phyloP scores from a whole-genome alignment of 805 yeast genomes.

The Wickerhamomyces chaumierensis region DNA sequence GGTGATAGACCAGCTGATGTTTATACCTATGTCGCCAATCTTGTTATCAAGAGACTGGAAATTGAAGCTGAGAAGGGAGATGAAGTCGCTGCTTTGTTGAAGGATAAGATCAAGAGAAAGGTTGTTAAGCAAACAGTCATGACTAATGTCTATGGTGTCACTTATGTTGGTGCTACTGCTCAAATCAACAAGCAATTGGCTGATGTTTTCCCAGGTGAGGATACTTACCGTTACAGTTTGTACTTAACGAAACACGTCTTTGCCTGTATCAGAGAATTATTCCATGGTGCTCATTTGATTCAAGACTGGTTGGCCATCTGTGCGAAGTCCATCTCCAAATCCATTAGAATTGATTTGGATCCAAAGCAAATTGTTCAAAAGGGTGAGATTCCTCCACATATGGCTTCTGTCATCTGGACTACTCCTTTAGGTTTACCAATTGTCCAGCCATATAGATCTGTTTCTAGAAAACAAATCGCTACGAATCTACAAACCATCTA shows the following conservation, averaged over 20 bases:
- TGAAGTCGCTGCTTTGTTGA: slow-evolving; percentile 32
- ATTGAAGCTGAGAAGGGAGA: slow-evolving; percentile 42
- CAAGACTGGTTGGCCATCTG: slow-evolving; percentile 94
- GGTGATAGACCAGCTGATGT: slow-evolving; percentile 70
- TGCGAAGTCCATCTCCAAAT: slow-evolving; percentile 70
- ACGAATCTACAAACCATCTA: slow-evolving; percentile 84
- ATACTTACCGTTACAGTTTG: slow-evolving; percentile 36
- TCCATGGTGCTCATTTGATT: slow-evolving; percentile 85
- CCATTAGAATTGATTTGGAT: slow-evolving; percentile 58
- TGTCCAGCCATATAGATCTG: slow-evolving; percentile 88
- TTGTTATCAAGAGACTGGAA: slow-evolving; percentile 46
- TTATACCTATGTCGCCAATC: slow-evolving; percentile 55
- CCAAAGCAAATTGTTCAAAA: slow-evolving; percentile 26
- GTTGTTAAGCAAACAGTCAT: slow-evolving; percentile 94
- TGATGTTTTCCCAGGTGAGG: slow-evolving; percentile 41
- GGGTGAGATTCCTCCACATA: slow-evolving; percentile 45
- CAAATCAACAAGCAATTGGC: slow-evolving; percentile 76
- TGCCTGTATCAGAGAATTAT: slow-evolving; percentile 72
- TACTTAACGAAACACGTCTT: slow-evolving; percentile 75
- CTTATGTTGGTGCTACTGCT: slow-evolving; percentile 83
- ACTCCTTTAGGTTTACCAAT: slow-evolving; percentile 92
- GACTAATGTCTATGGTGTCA: slow-evolving; percentile 98
- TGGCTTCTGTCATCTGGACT: slow-evolving; percentile 95
- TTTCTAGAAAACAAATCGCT: slow-evolving; percentile 50
- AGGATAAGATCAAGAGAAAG: slow-evolving; percentile 65